phyloP scores from a whole-genome alignment of 1,139 yeast genomes.

The Yamadazyma triangularis region DNA sequence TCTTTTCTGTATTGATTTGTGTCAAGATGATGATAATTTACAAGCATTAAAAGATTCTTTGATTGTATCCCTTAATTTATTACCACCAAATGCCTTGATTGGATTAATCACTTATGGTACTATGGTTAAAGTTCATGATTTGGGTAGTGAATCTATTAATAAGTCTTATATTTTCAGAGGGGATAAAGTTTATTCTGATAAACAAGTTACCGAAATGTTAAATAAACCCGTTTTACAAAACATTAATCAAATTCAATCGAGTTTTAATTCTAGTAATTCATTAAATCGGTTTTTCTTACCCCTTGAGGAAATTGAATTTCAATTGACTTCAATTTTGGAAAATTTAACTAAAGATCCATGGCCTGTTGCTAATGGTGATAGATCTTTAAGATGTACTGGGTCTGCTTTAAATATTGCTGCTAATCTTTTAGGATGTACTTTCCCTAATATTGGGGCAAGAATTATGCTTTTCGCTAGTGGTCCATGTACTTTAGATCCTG shows the following conservation, averaged over 20 bases:
- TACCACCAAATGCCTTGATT: constrained; percentile 91
- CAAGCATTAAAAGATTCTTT: constrained; percentile 85
- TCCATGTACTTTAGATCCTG: constrained; percentile 94
- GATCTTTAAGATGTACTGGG: constrained; percentile 92
- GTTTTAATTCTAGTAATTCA: constrained; percentile 30
- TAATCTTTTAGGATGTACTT: constrained; percentile 77
- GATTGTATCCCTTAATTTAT: constrained; percentile 71
- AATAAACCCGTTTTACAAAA: constrained; percentile 39
- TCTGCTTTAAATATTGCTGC: constrained; percentile 87
- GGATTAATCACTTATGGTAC: constrained; percentile 94
- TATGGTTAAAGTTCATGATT: constrained; percentile 90
- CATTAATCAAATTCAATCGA: constrained; percentile 24
- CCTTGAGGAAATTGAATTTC: constrained; percentile 81
- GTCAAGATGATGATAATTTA: constrained; percentile 92
- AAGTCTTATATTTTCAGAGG: constrained; percentile 91
- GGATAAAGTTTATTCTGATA: constrained; percentile 77
- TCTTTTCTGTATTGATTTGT: constrained; percentile 83
- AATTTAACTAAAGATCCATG: constrained; percentile 82
- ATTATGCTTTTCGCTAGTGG: constrained; percentile 91
- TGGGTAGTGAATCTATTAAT: constrained; percentile 72
- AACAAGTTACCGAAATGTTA: constrained; percentile 73
- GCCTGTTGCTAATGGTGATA: constrained; percentile 83
- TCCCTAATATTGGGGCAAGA: constrained; percentile 86
- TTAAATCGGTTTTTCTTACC: constrained; percentile 81
- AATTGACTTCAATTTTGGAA: constrained; percentile 77